phyloP scores from a whole-genome alignment of 2,329 filamentous ascomycete species.

The Parastagonospora nodorum region DNA sequence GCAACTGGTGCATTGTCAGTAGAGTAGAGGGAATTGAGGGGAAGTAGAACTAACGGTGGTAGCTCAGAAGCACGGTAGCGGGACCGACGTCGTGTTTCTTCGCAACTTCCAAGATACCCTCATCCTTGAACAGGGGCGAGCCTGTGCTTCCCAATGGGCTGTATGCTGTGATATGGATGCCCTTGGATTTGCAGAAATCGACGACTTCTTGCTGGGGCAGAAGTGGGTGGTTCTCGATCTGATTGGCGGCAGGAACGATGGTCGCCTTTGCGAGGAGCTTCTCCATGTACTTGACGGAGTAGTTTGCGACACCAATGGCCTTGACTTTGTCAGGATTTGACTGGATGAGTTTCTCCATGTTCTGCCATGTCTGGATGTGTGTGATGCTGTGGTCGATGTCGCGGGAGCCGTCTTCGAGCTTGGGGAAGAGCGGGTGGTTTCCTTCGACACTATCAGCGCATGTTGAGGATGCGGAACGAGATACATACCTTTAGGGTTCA shows the following conservation, averaged over 20 bases:
- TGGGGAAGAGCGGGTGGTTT: slow-evolving; percentile 76
- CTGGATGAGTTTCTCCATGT: slow-evolving; percentile 67
- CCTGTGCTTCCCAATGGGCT: slow-evolving; percentile 56
- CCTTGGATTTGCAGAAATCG: slow-evolving; percentile 69
- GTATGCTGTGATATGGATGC: slow-evolving; percentile 75
- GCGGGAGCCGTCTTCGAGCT: slow-evolving; percentile 71
- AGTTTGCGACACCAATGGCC: slow-evolving; percentile 58
- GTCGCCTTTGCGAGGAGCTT: slow-evolving; percentile 63
- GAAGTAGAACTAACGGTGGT: slow-evolving; percentile 63
- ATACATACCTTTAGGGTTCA: slow-evolving; percentile 71
- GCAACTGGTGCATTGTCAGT: slow-evolving; percentile 56
- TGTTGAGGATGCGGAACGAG: not conserved
- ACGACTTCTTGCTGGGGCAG: slow-evolving; percentile 75
- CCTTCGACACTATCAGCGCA: slow-evolving; percentile 43
- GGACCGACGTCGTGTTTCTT: slow-evolving; percentile 56
- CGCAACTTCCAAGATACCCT: slow-evolving; percentile 53
- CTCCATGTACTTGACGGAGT: slow-evolving; percentile 54
- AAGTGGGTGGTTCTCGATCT: slow-evolving; percentile 75
- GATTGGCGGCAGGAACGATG: slow-evolving; percentile 69
- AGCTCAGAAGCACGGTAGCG: slow-evolving; percentile 69
- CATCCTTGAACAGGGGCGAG: slow-evolving; percentile 54
- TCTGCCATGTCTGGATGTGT: slow-evolving; percentile 78
- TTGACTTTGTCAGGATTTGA: slow-evolving; percentile 53
- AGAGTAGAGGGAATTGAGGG: not conserved
- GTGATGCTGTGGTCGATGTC: slow-evolving; percentile 73